Evolutionary conservation across 75 land plant species (phyloP), one percentile per base, ranked within the genome.

Genomic region (Larix kaempferi): DNA sequence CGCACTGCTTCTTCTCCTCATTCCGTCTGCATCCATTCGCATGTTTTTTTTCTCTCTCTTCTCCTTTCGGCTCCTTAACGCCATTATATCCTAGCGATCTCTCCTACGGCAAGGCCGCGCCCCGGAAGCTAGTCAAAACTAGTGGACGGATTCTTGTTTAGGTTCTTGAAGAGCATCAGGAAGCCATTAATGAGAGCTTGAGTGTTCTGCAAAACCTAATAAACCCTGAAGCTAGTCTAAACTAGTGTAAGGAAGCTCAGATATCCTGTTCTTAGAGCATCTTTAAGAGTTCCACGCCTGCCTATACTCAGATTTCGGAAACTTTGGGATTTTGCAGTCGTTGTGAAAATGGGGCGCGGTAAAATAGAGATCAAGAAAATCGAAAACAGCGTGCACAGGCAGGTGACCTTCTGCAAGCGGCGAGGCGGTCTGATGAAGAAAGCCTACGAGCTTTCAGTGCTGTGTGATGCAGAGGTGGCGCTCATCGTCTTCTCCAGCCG

Each of bases 381-480:
- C 4, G 81, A 80, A 72, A 80, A 80, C 16, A 41, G 29, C 14
- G 64, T 41, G 23, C 80, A 44, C 27, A 63, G 82, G 71, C 82
- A 80, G 81, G 81, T 80, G 41, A 78, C 81, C 67, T 80, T 80
- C 81, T 80, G 78, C 82, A 80, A 78, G 55, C 80, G 82, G 12
- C 66, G 82, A 10, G 71, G 71, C 19, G 82, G 82, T 11, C 67
- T 80, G 14, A 39, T 80, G 37, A 80, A 84, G 84, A 84, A 84
- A 71, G 83, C 84, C 33, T 17, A 72, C 33, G 86, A 84, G 37
- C 84, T 84, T 25, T 62, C 86, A 15, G 62, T 77, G 22, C 79
- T 84, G 22, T 84, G 86, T 67, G 86, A 84, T 59, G 82, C 82
- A n/a, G 81, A 80, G 16, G 78, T 80, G 11, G 82, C 81, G 3